Conservation (phyloP, 768 basidiomycete genomes). For the Collybia mongolica region DNA sequence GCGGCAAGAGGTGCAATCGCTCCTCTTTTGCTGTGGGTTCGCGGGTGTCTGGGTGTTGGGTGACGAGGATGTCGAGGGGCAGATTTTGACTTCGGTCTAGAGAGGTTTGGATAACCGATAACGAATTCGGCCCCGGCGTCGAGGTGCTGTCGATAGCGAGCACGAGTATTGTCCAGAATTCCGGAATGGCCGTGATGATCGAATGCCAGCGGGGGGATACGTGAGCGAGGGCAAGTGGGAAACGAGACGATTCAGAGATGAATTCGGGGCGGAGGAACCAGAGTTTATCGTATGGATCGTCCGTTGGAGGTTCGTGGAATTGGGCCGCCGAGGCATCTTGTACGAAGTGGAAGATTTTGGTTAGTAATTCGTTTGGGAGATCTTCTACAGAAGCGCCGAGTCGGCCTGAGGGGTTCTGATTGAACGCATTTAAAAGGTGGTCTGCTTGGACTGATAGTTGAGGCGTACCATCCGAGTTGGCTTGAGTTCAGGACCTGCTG, state of each 20-base stretch:
- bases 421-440: too few species aligned
- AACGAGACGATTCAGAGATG: neutral
- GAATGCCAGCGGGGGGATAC: neutral
- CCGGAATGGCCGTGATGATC: neutral
- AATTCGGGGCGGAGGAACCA: conserved; percentile 1
- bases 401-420: too few species aligned
- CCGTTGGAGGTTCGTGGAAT: neutral
- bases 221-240: neutral
- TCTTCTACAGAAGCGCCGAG: neutral
- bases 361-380: neutral
- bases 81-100: neutral
- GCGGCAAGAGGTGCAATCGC: neutral
- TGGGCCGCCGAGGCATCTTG: neutral
- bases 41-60: neutral
- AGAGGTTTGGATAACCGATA: neutral
- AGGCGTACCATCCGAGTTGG: too few species aligned
- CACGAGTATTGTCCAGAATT: neutral
- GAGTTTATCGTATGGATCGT: conserved; percentile 1
- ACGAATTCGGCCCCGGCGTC: neutral
- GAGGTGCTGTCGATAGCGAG: neutral
- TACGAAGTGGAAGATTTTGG: neutral
- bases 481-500: too few species aligned
- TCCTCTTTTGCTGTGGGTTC: neutral
- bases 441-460: too few species aligned
- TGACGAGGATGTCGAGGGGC: neutral